A percentile compares a stretch with the other conserved stretches of the same genome.
phyloP scores from a whole-genome alignment of 1,139 yeast species.

The Yueomyces sp. region DNA sequence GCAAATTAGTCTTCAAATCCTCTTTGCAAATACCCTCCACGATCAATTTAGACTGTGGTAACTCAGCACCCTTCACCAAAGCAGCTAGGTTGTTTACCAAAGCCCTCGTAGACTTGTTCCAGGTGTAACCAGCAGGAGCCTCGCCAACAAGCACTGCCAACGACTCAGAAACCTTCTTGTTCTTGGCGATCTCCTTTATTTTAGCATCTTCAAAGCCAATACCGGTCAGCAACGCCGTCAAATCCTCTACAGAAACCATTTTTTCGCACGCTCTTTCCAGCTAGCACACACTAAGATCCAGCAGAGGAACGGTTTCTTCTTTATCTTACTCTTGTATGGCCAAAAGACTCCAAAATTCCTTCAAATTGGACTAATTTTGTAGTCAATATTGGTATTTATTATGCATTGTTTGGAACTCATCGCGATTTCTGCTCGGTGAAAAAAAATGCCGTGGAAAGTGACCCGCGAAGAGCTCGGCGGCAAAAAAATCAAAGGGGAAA shows the following conservation, averaged over 20 bases:
- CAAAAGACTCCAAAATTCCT: too few species aligned
- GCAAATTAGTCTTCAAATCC: conserved; percentile 53
- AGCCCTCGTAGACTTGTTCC: conserved; percentile 42
- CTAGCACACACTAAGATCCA: too few species aligned
- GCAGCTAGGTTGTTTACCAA: conserved; percentile 70
- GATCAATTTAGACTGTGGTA: conserved; percentile 35
- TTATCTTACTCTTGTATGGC: too few species aligned
- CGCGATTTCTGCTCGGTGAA: neutral
- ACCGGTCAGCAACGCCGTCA: conserved; percentile 35
- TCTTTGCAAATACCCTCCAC: conserved; percentile 53
- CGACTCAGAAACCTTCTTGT: conserved; percentile 69
- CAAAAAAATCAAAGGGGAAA: neutral
- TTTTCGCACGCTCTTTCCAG: neutral
- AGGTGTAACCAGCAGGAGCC: conserved; percentile 23
- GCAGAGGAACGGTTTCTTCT: too few species aligned
- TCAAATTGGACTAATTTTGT: too few species aligned
- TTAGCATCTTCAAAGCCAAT: conserved; percentile 66
- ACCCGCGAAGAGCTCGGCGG: neutral
- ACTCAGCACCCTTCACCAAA: conserved; percentile 34
- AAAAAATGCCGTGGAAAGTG: neutral
- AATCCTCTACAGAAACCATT: conserved; percentile 29
- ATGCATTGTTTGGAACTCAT: neutral
- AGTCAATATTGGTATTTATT: too few species aligned
- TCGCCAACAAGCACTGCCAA: conserved; percentile 46
- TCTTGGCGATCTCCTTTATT: conserved; percentile 63